Evolutionary conservation across 2,329 filamentous ascomycete species (phyloP), one percentile per base, ranked within the genome.

Genomic region (Hypoxylon sp.): DNA sequence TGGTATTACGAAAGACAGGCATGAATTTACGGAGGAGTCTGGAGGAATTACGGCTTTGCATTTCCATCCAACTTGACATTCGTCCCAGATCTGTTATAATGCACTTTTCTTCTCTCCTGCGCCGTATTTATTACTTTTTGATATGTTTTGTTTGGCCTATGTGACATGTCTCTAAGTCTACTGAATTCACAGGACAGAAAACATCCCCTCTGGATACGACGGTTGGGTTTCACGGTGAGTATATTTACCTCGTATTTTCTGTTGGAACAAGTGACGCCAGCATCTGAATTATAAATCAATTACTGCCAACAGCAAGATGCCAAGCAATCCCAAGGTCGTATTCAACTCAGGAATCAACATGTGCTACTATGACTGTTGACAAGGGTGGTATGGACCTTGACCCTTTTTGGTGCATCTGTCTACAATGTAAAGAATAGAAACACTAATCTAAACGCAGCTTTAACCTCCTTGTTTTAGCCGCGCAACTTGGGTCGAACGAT

Each of bases 1-100:
- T 59, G 36, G 57, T 61, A 53, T 41, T 54, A 57, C 46, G 53
- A 53, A 63, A 48, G 57, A 60, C 50, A 57, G 49, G 60, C 55
- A 59, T 47, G 45, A 37, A 36, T 49, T 51, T 50, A 48, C 44
- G 55, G 55, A 48, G 40, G 59, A 40, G 41, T 48, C 34, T 40
- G 54, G 50, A 43, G 44, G 50, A 40, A 26, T 19, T 50, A 17
- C 15, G 37, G 52, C 53, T 56, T 53, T 53, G 46, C 50, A 43
- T 48, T 53, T 45, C 31, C 37, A 23, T 41, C 44, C 51, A 47
- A 43, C 25, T 32, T 45, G 30, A 29, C 42, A 36, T 51, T 47
- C 26, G 45, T 21, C 41, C 13, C 48, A 36, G 52, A 56, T 50
- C 15, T 53, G 38, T 56, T 53, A 51, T 59, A 48, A 56, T 51